Evolutionary conservation across 345 rosid species (phyloP), one percentile per base, ranked within the genome.

Genomic region (Acer yangbiense): DNA sequence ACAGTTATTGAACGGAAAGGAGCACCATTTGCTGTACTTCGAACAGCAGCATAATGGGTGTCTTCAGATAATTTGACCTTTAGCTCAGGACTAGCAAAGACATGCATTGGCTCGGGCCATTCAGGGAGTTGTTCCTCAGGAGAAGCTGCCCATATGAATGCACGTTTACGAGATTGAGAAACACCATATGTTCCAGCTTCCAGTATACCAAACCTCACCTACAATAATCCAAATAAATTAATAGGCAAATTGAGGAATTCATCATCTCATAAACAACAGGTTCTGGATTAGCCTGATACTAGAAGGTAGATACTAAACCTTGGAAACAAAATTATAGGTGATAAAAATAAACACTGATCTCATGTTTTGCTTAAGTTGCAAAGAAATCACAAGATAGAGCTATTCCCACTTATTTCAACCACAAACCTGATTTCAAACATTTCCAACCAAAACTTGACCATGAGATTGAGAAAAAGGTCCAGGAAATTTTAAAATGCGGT

Each of bases 31-130:
- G 88, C 82, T 8, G 98, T 93, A 79, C 97, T 95, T 71, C 83
- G 85, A 77, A 82, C 96, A 65, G 97, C 98, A 79, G 97, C 90
- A 79, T 90, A 91, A 4, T 81, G 85, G 52, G 77, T 65, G 72
- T 89, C 85, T 48, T 61, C 67, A 1, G 97, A 76, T 72, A 93
- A 73, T 1, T 86, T 55, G 71, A 95, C 77, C 74, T 89, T 95
- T 79, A 93, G 76, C 82, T 90, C 86, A 0, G 96, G 89, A 63
- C 69, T 89, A 65, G 85, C 76, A 78, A 95, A 95, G 58, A 95
- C 98, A 73, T 93, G 94, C 98, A 95, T 93, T 46, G 99, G 97
- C 83, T 95, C 99, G 9, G 99, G 99, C 98, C 99, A 95, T 77
- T 95, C 98, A 6, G 99, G 99, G 43, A 95, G 94, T 44, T 81